Evolutionary conservation across 1,284 basidiomycete species (phyloP).

Genomic region (Cutaneotrichosporon cavernicola): DNA sequence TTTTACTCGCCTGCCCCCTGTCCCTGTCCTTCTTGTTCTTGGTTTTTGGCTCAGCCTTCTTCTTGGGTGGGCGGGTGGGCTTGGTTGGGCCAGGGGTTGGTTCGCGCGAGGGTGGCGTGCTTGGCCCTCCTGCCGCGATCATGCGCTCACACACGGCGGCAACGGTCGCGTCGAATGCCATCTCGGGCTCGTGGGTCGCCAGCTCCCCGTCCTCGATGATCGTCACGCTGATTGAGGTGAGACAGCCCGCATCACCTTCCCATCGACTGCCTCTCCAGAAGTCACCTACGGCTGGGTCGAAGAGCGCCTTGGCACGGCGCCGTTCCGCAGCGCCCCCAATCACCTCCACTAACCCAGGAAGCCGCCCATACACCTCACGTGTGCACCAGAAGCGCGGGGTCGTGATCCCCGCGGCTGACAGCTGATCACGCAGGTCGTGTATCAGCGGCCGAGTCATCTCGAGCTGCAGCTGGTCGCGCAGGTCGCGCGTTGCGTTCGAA

Average conservation of each 20-base stretch:
- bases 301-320: slow-evolving; percentile 35
- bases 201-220: slow-evolving; percentile 26
- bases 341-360: slow-evolving; percentile 42
- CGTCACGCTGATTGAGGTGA: slow-evolving; percentile 30
- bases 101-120: slow-evolving; percentile 3
- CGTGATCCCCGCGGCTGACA: slow-evolving; percentile 9
- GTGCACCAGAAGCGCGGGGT: slow-evolving; percentile 44
- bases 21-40: slow-evolving; percentile 5
- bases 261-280: slow-evolving; percentile 45
- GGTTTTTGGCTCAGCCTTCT: not conserved
- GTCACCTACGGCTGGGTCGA: slow-evolving; percentile 20
- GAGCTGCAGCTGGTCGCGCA: slow-evolving; percentile 43
- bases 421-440: slow-evolving; percentile 37
- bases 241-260: slow-evolving; percentile 32
- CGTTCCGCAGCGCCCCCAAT: slow-evolving; percentile 44
- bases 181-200: not conserved
- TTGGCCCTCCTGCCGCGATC: slow-evolving; percentile 10
- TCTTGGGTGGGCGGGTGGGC: slow-evolving; percentile 5
- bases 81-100: not conserved
- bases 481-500: slow-evolving; percentile 38
- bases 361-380: slow-evolving; percentile 37
- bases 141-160: slow-evolving; percentile 18
- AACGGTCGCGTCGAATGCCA: slow-evolving; percentile 21
- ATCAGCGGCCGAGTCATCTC: slow-evolving; percentile 44
- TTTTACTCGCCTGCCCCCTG: not conserved